Evolutionary conservation across 768 basidiomycete genomes (phyloP), one percentile per base, ranked within the genome.

Genomic region (Suillus weaverae): DNA sequence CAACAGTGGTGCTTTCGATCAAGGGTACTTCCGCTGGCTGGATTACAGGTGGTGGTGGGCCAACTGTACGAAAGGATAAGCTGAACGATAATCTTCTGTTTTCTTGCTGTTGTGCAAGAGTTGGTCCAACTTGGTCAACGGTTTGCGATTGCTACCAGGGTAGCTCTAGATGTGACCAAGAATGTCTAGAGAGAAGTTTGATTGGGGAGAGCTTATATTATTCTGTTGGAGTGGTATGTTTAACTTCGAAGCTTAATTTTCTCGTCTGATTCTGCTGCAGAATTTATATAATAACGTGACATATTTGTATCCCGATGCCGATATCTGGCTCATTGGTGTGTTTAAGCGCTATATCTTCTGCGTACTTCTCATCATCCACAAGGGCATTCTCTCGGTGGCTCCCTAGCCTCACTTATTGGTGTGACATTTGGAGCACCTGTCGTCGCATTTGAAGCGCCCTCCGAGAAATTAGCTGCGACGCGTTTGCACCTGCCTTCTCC

Each of bases 1-100:
- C 87, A 16, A 97, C 93, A 0, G 92, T 98, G 30, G 81, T 97
- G 35, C 81, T 98, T 62, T 86, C 94, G 30, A 83, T 98, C 77
- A 98, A 99, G 72, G 97, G 97, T n/a, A 99, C 97, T 0, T 93
- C 92, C 2, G 88, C 91, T 2, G 82, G 83, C 11, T 79, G 78
- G 77, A 81, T 89, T 10, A 83, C 89, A 71, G 83, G 92, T 9
- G 87, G 86, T 20, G 89, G 91, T 3, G 94, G 95, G 5, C 89
- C 92, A 14, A 97, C 96, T 10, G 83, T 86, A 46, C 84, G 82
- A 71, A 97, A 91, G 76, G 97, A 99, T 80, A 97, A 95, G 78
- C 77, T 89, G 64, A 99, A 99, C 77, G 96, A 98, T 71, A 99
- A 97, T 72, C 79, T 96, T n/a, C 79, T 99, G 39, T 97, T 97